phyloP scores from a whole-genome alignment of 768 basidiomycete species.

The Asterophora parasitica region DNA sequence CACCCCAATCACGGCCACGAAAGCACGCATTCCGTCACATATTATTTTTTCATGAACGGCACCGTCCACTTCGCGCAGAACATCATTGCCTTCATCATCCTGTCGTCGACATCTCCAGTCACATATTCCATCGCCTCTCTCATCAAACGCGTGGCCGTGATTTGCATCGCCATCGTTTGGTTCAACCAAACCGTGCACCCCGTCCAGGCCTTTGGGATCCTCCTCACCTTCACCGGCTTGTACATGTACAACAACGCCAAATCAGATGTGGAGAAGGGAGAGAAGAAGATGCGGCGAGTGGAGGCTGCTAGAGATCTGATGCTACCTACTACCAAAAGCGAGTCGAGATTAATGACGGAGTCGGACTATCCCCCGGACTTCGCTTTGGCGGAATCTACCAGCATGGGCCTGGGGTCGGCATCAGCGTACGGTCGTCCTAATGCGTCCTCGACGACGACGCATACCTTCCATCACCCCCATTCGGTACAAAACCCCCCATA shows the following conservation, averaged over 20 bases:
- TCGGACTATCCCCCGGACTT: slow-evolving; percentile 33
- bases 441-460: slow-evolving; percentile 23
- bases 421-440: slow-evolving; percentile 35
- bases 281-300: slow-evolving; percentile 78
- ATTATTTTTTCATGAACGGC: slow-evolving; percentile 91
- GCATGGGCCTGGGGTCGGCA: slow-evolving; percentile 30
- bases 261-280: slow-evolving; percentile 86
- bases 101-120: slow-evolving; percentile 94
- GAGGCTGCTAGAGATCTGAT: slow-evolving; percentile 66
- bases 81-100: slow-evolving; percentile 94
- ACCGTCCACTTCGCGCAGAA: slow-evolving; percentile 96
- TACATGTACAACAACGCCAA: slow-evolving; percentile 98
- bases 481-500: slow-evolving; percentile 11
- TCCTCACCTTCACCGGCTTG: slow-evolving; percentile 82
- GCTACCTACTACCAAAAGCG: slow-evolving; percentile 64
- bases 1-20: slow-evolving; percentile 44
- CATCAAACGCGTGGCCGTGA: slow-evolving; percentile 96
- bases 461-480: slow-evolving; percentile 20
- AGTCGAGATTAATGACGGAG: slow-evolving; percentile 46
- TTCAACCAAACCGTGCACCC: slow-evolving; percentile 84
- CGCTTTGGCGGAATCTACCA: slow-evolving; percentile 28
- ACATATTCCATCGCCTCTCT: slow-evolving; percentile 98
- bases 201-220: slow-evolving; percentile 86
- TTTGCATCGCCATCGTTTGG: slow-evolving; percentile 97
- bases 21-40: slow-evolving; percentile 58